Conservation (phyloP, 2,329 filamentous ascomycete species). For the Aspergillus aculeatinus region DNA sequence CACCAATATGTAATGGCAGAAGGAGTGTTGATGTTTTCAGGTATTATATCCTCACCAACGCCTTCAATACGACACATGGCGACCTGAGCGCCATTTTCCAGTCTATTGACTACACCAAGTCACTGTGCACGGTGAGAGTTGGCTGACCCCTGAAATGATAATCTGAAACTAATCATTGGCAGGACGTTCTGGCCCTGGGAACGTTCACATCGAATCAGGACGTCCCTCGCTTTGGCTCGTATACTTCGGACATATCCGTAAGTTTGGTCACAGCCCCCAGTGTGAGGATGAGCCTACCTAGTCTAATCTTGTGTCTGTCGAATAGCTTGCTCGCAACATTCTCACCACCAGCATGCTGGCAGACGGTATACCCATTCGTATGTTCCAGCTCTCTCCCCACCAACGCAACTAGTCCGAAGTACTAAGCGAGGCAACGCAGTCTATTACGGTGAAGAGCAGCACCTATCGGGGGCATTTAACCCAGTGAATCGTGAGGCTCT, state of each 20-base stretch:
- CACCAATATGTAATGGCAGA: too few species aligned
- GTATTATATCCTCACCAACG: conserved; percentile 33
- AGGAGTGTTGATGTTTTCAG: conserved; percentile 29
- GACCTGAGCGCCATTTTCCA: conserved; percentile 32
- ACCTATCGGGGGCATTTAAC: conserved; percentile 50
- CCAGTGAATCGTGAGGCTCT: conserved; percentile 56
- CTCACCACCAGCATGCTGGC: conserved; percentile 59
- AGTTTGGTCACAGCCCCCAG: neutral
- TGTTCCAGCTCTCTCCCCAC: neutral
- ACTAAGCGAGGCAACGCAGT: conserved; percentile 29
- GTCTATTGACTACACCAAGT: conserved; percentile 2
- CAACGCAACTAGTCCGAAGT: neutral
- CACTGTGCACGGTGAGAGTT: neutral
- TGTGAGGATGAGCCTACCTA: neutral
- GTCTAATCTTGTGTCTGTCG: neutral
- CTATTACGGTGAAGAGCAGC: conserved; percentile 66
- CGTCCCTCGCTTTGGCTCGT: conserved; percentile 52
- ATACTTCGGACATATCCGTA: conserved; percentile 12
- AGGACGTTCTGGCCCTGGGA: conserved; percentile 36
- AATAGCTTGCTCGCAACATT: conserved; percentile 54
- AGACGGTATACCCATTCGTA: conserved; percentile 58
- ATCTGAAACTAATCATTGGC: neutral
- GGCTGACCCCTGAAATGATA: neutral
- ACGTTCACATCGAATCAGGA: conserved; percentile 63
- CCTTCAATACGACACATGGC: conserved; percentile 31